Evolutionary conservation across 2,329 filamentous ascomycete species (phyloP), one percentile per base, ranked within the genome.

Genomic region (Metarhizium robertsii): DNA sequence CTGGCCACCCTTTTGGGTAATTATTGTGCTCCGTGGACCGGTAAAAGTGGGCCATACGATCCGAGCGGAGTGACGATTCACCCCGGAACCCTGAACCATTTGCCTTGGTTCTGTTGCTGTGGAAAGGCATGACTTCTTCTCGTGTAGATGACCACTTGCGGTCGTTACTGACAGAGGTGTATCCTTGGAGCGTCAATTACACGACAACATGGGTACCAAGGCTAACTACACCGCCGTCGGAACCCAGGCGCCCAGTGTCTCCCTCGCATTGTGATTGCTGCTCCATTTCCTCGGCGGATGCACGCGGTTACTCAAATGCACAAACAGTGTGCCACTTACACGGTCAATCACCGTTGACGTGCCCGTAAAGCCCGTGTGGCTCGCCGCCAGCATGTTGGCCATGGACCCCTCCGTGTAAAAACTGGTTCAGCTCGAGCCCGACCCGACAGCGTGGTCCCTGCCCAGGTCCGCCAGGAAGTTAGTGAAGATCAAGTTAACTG

Each of bases 401-500:
- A 66, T 61, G 20, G 66, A 64, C 2, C 68, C 68, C 2, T 64
- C 61, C 8, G 45, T 48, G 25, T 32, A 32, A 11, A 25, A 14
- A 48, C 20, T 48, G 45, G 45, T 48, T 48, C 7, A 48, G 45
- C 45, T 48, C 16, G 67, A 55, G 67, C 63, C n/a, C 59, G 60
- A 52, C 63, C 18, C 59, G 60, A 52, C 65, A 54, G 1, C 45
- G 25, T 48, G 45, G 13, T 61, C 61, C 7, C 60, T 60, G 50
- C 53, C 53, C 25, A 69, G 69, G 1, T 56, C 56, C 0, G 56
- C 61, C 50, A 69, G 68, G 55, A 68, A 68, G 45, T 69, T 64
- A 4, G 60, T 65, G 56, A 71, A 70, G 47, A 71, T 62, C 51
- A 69, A 54, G 38, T 69, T 64, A 0, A 70, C 67, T 0, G 63